Evolutionary conservation across 2,329 filamentous ascomycete genomes (phyloP), one percentile per base, ranked within the genome.

Genomic region (Hypoxylon rubiginosum): DNA sequence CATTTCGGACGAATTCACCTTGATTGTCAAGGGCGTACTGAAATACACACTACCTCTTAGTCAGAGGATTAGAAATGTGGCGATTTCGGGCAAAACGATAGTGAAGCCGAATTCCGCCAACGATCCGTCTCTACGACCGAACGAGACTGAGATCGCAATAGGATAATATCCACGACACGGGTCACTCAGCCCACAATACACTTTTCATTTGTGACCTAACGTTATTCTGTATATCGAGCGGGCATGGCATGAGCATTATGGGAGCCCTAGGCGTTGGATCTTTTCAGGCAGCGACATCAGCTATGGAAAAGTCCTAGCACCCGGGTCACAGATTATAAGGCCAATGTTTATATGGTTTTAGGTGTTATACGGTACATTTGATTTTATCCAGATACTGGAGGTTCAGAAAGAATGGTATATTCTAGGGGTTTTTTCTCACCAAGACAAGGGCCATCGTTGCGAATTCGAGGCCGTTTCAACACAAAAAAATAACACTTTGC

Each of bases 1-100:
- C 50, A 84, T 97, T 54, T 89, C 97, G 70, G 92, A 97, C 78
- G 92, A 95, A 48, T 99, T 98, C 72, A 93, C 97, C 71, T 85
- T 99, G 52, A 95, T 98, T 66, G 88, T 99, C 45, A 91, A 96
- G 72, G 96, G 96, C 21, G 92, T 96, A 13, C 84, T 99, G 71
- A 94, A 94, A 75, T 99, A 99, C 75, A 87, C 82, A 30, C 81
- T 91, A 34, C 88, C 88, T 2, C 80, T 91, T 56, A 90, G 87
- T 72, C 85, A 87, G 70, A 85, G 84, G 58, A 78, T 88, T 39
- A 82, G 87, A 68, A 90, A 85, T 68, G 86, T 87, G 8, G 83
- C 86, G 7, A 88, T 91, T 48, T 85, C 87, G 9, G 88, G 86
- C 32, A 83, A 87, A 70, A 85, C 85, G 9, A 84, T 82, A 1